phyloP scores from a whole-genome alignment of 2,329 filamentous ascomycete genomes.

The Penicillium glabrum region DNA sequence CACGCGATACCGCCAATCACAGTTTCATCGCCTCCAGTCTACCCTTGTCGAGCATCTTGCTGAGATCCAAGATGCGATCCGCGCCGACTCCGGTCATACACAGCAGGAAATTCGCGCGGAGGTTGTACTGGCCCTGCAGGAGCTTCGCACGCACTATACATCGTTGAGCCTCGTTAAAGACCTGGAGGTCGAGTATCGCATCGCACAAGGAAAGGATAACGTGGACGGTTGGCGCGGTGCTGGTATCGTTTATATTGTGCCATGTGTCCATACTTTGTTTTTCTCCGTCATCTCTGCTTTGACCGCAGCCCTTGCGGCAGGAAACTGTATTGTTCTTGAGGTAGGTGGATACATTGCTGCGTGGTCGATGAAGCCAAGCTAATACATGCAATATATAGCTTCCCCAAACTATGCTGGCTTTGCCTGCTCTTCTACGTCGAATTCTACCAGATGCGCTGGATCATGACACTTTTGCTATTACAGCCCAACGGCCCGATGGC shows the following conservation, averaged over 20 bases:
- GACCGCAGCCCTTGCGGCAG: slow-evolving; percentile 50
- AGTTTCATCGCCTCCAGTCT: slow-evolving; percentile 40
- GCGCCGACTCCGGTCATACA: slow-evolving; percentile 28
- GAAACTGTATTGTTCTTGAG: slow-evolving; percentile 53
- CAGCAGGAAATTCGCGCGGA: slow-evolving; percentile 35
- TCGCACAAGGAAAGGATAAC: slow-evolving; percentile 23
- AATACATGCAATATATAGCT: slow-evolving; percentile 14
- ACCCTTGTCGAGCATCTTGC: slow-evolving; percentile 28
- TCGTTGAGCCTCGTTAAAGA: slow-evolving; percentile 18
- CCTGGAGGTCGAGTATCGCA: slow-evolving; percentile 24
- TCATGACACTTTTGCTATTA: slow-evolving; percentile 50
- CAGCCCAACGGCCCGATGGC: slow-evolving; percentile 31
- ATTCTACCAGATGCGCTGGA: slow-evolving; percentile 40
- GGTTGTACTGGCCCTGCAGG: slow-evolving; percentile 26
- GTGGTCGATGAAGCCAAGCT: neutral
- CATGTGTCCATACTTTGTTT: slow-evolving; percentile 49
- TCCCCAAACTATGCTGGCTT: slow-evolving; percentile 23
- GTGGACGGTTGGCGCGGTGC: slow-evolving; percentile 8
- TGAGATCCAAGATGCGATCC: slow-evolving; percentile 33
- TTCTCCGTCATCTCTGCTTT: slow-evolving; percentile 48
- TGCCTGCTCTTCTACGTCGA: slow-evolving; percentile 24
- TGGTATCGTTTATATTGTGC: slow-evolving; percentile 48
- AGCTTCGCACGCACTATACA: slow-evolving; percentile 27
- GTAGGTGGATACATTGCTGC: slow-evolving; percentile 30
- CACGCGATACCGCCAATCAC: slow-evolving; percentile 39